Evolutionary conservation across 257 asterid genomes (phyloP).

Genomic region (Echites panduratus): DNA sequence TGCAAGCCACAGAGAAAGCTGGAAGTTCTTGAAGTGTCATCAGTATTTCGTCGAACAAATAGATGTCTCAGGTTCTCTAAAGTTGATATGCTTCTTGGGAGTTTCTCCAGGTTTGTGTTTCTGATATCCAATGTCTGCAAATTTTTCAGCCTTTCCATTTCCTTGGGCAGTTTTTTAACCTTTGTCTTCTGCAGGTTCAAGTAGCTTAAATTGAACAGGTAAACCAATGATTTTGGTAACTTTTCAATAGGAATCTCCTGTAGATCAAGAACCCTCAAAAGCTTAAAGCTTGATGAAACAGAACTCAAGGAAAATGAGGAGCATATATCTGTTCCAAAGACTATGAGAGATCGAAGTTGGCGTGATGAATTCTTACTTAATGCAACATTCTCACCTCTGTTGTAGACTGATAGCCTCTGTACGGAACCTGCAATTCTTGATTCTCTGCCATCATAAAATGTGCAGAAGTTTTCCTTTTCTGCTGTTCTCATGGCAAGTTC

Average conservation of each 20-base stretch:
- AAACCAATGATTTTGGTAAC: constrained; percentile 17
- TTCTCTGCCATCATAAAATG: constrained; percentile 14
- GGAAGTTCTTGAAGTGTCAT: background rate
- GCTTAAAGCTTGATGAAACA: constrained; percentile 18
- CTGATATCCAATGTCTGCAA: constrained; percentile 22
- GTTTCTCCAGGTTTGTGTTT: constrained; percentile 16
- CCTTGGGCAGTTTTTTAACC: constrained; percentile 17
- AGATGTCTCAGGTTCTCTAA: constrained; percentile 22
- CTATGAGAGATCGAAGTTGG: constrained; percentile 28
- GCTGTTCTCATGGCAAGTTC: constrained; percentile 2
- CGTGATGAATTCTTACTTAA: constrained; percentile 16
- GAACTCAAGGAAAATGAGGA: constrained; percentile 17
- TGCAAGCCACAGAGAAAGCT: constrained; percentile 3
- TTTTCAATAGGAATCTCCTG: constrained; percentile 17
- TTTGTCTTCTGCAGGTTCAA: constrained; percentile 20
- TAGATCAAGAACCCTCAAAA: constrained; percentile 22
- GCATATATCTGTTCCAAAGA: constrained; percentile 17
- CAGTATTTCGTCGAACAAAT: constrained; percentile 5
- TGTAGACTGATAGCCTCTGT: constrained; percentile 18
- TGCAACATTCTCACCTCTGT: constrained; percentile 10
- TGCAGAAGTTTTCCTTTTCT: constrained; percentile 7
- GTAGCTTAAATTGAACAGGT: constrained; percentile 19
- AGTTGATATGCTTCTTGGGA: constrained; percentile 18
- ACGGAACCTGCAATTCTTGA: constrained; percentile 11
- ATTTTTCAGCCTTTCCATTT: constrained; percentile 18